Base-by-base conservation (phyloP, 2,329 filamentous ascomycete genomes). In the Claviceps citrina region DNA sequence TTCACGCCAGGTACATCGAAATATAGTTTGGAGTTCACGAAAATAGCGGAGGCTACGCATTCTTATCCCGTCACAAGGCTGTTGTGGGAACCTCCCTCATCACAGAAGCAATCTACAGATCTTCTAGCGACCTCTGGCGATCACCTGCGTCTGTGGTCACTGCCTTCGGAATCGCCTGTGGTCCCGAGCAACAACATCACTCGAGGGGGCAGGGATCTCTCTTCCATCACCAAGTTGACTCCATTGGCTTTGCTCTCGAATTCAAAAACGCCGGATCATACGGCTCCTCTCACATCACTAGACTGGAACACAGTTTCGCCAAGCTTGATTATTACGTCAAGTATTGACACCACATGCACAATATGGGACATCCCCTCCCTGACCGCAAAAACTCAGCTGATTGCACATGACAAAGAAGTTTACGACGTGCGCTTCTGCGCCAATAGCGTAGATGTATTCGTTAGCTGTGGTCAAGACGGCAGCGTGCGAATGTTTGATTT, bases 281-380 rank as follows among this genome's bases (percentile, higher is more conserved):
- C 91, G 5, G 91, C 91, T 12, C 91, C 91, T 16, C 75, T 98
- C 43, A 98, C 91, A 2, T 95, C 87, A 13, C 70, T 98, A 35
- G 91, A 98, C 58, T 98, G 91, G 91, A 98, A 98, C 54, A 93
- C 84, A 2, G 81, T 98, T 39, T 94, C 86, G 19, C 91, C 91
- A 0, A 95, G 89, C 58, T 68, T 98, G 40, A 98, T 98, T 55
- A 98, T 98, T 54, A 98, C 91, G 1, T 95, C 87, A 3, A 96
- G 87, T 58, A 98, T 98, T 54, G 91, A 98, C 56, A 98, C 91
- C 1, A 98, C 91, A 5, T 98, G 91, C 63, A 98, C 91, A 4
- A 98, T 98, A 49, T 98, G 91, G 91, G 91, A 98, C 58, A 98
- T 98, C 41, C 91, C 91, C 3, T 95, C 91, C 1, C 68, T 98